These are phyloP conservation scores for Orbilia quercus DNA, from an alignment of 2,329 filamentous ascomycete species.

Conservation along the genomic window DNA sequence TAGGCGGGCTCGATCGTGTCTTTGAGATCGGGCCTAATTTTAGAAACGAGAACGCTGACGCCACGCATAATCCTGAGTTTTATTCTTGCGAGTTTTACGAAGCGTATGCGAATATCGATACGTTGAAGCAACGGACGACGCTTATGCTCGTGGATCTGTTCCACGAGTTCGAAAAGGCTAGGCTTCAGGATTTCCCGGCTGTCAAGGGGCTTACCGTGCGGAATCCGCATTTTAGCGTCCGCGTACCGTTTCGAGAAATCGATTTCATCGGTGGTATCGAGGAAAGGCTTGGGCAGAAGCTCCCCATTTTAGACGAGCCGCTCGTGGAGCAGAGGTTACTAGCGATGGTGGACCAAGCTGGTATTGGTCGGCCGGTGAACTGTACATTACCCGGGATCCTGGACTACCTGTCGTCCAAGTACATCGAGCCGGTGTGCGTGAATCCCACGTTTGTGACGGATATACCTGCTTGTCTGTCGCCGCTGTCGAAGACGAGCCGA, in stretches of 20 bases:
- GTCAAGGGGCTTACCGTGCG: constrained; percentile 12
- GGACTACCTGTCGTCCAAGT: constrained; percentile 79
- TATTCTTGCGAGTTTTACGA: constrained; percentile 98
- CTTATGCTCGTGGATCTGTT: constrained; percentile 73
- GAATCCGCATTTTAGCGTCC: constrained; percentile 66
- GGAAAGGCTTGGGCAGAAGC: constrained; percentile 70
- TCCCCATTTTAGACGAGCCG: constrained; percentile 72
- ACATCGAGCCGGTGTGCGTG: constrained; percentile 79
- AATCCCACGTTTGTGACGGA: constrained; percentile 82
- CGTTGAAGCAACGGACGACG: constrained; percentile 81
- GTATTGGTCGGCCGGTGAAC: constrained; percentile 70
- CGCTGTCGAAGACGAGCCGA: constrained; percentile 66
- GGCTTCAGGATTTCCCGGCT: constrained; percentile 62
- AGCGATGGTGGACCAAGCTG: constrained; percentile 69
- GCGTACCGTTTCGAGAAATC: constrained; percentile 71
- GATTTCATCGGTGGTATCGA: constrained; percentile 87
- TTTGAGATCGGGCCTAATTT: constrained; percentile 95
- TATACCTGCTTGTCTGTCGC: constrained; percentile 71
- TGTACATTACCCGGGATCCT: constrained; percentile 73
- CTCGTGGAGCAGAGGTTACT: constrained; percentile 69
- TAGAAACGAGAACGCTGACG: constrained; percentile 90
- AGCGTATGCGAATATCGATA: constrained; percentile 79
- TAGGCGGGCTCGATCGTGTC: constrained; percentile 86
- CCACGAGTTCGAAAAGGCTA: constrained; percentile 65
- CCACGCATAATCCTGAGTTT: constrained; percentile 96